Conservation (phyloP, 1,284 basidiomycete species). For the Leccinum proliferum region DNA sequence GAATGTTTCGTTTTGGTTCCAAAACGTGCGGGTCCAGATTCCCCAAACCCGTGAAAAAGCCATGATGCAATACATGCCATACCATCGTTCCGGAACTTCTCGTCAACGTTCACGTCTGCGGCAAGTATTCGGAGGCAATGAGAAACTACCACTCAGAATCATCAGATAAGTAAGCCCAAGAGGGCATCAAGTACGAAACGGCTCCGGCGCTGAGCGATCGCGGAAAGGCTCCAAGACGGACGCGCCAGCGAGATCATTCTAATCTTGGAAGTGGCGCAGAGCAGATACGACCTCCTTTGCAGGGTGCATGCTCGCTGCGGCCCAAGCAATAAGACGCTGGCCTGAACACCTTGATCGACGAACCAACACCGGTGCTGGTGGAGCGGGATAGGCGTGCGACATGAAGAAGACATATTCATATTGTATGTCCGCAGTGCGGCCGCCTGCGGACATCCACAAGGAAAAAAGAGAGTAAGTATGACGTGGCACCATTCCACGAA, state of each 20-base stretch:
- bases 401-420: constrained; percentile 5
- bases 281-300: constrained; percentile 3
- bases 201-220: constrained; percentile 10
- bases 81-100: not conserved
- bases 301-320: not conserved
- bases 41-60: constrained; percentile 10
- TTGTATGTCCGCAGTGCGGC: constrained; percentile 25
- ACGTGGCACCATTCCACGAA: constrained; percentile 20
- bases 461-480: constrained; percentile 10
- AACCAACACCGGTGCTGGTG: not conserved
- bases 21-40: not conserved
- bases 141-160: constrained; percentile 2
- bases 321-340: not conserved
- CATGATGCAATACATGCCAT: constrained; percentile 11
- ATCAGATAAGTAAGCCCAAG: constrained; percentile 5
- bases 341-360: not conserved
- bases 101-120: not conserved
- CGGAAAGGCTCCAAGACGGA: constrained; percentile 2
- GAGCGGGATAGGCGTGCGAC: constrained; percentile 1
- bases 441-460: constrained; percentile 10
- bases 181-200: constrained; percentile 1
- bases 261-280: constrained; percentile 10
- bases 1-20: not conserved
- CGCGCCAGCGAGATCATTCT: not conserved
- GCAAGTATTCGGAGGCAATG: not conserved